phyloP scores from a whole-genome alignment of 345 rosid genomes.

The Eutrema heterophyllum region DNA sequence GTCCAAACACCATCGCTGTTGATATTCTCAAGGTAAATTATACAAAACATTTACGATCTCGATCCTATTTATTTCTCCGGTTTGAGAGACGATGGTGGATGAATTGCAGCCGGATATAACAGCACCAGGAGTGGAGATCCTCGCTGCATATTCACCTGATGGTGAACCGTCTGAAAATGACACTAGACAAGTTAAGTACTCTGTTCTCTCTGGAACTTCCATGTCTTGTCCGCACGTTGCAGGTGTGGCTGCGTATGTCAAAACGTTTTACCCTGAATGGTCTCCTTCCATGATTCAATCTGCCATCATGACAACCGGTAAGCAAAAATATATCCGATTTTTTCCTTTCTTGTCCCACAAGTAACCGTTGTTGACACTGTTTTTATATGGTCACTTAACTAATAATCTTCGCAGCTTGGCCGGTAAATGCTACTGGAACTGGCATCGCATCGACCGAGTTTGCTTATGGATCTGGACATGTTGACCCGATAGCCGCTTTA shows the following conservation, averaged over 20 bases:
- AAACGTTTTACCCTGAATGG: constrained; percentile 44
- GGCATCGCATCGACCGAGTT: constrained; percentile 9
- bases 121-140: constrained; percentile 51
- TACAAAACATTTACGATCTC: background rate
- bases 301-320: constrained; percentile 46
- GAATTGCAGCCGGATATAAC: constrained; percentile 50
- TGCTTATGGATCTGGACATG: constrained; percentile 35
- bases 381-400: background rate
- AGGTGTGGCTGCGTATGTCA: constrained; percentile 38
- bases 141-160: constrained; percentile 44
- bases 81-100: background rate
- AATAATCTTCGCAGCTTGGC: constrained; percentile 27
- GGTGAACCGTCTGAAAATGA: background rate
- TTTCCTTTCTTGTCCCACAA: background rate
- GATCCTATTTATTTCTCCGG: background rate
- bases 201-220: constrained; percentile 37
- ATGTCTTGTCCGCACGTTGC: constrained; percentile 46
- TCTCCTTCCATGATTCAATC: constrained; percentile 43
- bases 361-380: background rate
- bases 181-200: constrained; percentile 19
- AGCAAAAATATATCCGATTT: background rate
- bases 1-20: constrained; percentile 42
- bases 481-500: constrained; percentile 30
- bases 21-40: constrained; percentile 43
- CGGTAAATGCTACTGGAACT: constrained; percentile 13